Conservation (phyloP, 352 stramenopile species). For the Pythium pyrilobum region DNA sequence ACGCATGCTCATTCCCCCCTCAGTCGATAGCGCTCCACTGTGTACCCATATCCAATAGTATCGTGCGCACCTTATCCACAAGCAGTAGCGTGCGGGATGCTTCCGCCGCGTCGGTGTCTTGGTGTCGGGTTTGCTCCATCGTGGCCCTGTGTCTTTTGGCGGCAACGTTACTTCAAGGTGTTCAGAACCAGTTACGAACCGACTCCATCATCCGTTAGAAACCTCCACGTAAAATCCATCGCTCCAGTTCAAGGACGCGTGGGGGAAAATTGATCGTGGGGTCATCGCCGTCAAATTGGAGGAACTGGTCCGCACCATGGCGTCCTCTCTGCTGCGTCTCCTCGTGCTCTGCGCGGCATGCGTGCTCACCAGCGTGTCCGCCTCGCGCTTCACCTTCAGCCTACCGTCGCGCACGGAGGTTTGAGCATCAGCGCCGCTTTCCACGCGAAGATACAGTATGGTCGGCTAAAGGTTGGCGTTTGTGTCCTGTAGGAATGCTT, state of each 20-base stretch:
- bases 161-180: not conserved
- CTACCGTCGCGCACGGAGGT: slow-evolving; percentile 21
- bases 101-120: not conserved
- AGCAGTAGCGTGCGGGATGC: not conserved
- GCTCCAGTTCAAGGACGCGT: not conserved
- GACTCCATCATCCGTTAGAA: not conserved
- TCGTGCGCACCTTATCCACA: not conserved
- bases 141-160: not conserved
- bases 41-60: not conserved
- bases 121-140: not conserved
- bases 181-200: not conserved
- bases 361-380: not conserved
- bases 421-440: not conserved
- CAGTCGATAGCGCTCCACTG: too few species aligned
- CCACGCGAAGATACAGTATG: not conserved
- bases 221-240: not conserved
- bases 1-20: not conserved
- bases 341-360: slow-evolving; percentile 5
- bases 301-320: slow-evolving; percentile 7
- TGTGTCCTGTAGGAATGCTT: slow-evolving; percentile 21
- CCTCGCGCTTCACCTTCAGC: slow-evolving; percentile 22
- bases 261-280: not conserved
- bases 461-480: not conserved
- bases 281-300: not conserved
- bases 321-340: slow-evolving; percentile 10